These are phyloP conservation scores for Flammula alnicola DNA, from an alignment of 1,284 basidiomycete genomes.

Conservation along the genomic window DNA sequence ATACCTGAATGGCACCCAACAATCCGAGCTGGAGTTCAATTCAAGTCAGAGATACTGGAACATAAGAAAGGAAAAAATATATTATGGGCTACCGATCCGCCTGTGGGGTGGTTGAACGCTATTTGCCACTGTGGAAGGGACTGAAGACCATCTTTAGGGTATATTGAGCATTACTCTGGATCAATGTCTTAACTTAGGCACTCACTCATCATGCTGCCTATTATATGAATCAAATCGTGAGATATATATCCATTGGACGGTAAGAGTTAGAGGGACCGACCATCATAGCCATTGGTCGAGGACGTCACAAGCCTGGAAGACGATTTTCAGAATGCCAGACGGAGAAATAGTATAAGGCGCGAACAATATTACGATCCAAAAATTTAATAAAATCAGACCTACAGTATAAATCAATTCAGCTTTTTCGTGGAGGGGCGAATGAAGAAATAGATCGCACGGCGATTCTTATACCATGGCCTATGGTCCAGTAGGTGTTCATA, in stretches of 20 bases:
- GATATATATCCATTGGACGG: background rate
- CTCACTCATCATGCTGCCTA: conserved; percentile 36
- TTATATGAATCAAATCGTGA: conserved; percentile 1
- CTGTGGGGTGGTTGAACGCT: conserved; percentile 18
- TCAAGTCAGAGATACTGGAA: background rate
- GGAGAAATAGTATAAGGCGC: background rate
- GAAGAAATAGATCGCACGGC: conserved; percentile 8
- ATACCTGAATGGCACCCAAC: conserved; percentile 24
- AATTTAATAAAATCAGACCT: conserved; percentile 25
- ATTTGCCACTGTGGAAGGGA: conserved; percentile 22
- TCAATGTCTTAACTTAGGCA: conserved; percentile 22
- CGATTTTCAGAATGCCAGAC: background rate
- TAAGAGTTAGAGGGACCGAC: conserved; percentile 17
- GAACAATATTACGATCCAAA: conserved; percentile 26
- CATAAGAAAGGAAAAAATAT: background rate
- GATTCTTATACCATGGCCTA: conserved; percentile 25
- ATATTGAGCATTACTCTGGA: background rate
- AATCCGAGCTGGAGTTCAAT: conserved; percentile 27
- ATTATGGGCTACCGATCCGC: conserved; percentile 26
- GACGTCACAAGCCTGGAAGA: conserved; percentile 19
- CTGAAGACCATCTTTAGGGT: conserved; percentile 30
- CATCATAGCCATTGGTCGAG: conserved; percentile 24
- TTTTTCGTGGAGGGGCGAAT: background rate
- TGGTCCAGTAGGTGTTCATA: conserved; percentile 21
- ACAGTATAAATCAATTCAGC: background rate